phyloP scores from a whole-genome alignment of 2,329 filamentous ascomycete genomes.

The Cladorrhinum sp. region DNA sequence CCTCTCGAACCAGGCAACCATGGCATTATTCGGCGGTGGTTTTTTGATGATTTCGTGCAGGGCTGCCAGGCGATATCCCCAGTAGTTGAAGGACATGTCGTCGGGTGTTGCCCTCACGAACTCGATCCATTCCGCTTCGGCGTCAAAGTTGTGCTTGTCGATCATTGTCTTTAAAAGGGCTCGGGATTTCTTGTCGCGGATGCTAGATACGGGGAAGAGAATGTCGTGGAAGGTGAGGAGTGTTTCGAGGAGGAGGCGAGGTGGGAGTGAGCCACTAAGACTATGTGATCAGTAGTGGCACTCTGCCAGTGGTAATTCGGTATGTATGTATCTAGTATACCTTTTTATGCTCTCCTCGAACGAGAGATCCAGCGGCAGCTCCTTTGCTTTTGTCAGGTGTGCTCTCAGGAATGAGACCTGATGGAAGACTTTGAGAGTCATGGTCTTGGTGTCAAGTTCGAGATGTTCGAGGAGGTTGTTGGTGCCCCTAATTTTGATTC shows the following conservation, averaged over 20 bases:
- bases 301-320: no score
- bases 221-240: neutral
- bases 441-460: neutral
- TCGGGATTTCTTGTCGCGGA: neutral
- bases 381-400: neutral
- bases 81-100: neutral
- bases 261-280: neutral
- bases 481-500: neutral
- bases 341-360: neutral
- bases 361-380: neutral
- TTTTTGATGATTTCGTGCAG: neutral
- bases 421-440: neutral
- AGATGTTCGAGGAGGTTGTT: neutral
- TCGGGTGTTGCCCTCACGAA: neutral
- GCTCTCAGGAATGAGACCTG: neutral
- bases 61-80: neutral
- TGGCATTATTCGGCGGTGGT: neutral
- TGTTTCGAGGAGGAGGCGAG: neutral
- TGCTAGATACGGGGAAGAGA: neutral
- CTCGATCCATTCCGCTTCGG: neutral
- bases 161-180: neutral
- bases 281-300: neutral
- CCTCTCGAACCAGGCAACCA: conserved; percentile 2
- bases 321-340: neutral
- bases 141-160: neutral